These are phyloP conservation scores for Mortierella sp. DNA, from an alignment of 371 early-diverging fungal genomes.

Conservation along the genomic window DNA sequence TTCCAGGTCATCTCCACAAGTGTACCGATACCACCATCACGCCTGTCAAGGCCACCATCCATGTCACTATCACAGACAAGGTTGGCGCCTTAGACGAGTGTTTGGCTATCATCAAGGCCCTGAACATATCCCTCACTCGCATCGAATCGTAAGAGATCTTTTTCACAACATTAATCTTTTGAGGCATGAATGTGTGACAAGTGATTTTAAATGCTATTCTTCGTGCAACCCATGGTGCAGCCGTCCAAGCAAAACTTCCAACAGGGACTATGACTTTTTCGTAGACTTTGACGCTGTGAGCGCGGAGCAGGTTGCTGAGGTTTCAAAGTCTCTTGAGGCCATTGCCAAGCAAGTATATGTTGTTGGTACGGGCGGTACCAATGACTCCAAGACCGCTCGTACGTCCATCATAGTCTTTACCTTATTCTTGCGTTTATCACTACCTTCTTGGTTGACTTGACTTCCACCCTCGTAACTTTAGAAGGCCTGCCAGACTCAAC, in stretches of 20 bases:
- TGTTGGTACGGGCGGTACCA: constrained; percentile 60
- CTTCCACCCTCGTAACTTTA: not conserved
- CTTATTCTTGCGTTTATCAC: not conserved
- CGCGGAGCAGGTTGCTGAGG: constrained; percentile 65
- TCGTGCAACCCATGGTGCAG: constrained; percentile 33
- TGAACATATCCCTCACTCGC: constrained; percentile 87
- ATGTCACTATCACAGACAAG: constrained; percentile 87
- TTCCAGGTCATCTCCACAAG: constrained; percentile 35
- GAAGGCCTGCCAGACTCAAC: constrained; percentile 53
- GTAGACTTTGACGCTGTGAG: constrained; percentile 84
- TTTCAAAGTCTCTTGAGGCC: constrained; percentile 67
- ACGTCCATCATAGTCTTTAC: not conserved
- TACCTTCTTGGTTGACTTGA: not conserved
- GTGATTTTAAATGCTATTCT: constrained; percentile 1
- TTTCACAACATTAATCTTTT: constrained; percentile 6
- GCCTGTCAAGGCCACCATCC: constrained; percentile 59
- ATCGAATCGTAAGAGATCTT: constrained; percentile 84
- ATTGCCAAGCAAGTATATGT: constrained; percentile 73
- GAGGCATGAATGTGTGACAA: constrained; percentile 68
- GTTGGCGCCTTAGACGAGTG: constrained; percentile 91
- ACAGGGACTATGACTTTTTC: constrained; percentile 93
- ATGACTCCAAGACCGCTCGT: constrained; percentile 11
- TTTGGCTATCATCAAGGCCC: constrained; percentile 77
- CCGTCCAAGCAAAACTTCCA: constrained; percentile 84
- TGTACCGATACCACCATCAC: constrained; percentile 32